Conservation (phyloP, 495 filamentous ascomycete genomes). For the Penicillium waksmanii region DNA sequence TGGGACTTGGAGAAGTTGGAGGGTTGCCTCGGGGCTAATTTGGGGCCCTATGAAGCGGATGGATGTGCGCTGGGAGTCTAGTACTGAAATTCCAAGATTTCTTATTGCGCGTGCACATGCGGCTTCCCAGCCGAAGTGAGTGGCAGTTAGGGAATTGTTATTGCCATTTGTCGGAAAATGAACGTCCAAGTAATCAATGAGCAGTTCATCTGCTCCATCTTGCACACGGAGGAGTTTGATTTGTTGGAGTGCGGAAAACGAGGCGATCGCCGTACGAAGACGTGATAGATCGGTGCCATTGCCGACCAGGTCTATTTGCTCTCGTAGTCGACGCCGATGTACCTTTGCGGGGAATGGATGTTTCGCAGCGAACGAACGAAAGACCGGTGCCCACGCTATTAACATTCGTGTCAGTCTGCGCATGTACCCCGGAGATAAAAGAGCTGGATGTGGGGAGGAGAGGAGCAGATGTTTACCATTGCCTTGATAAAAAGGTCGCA, state of each 20-base stretch:
- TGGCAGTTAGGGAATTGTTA: not conserved
- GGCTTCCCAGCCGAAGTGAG: slow-evolving; percentile 61
- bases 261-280: slow-evolving; percentile 58
- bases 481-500: slow-evolving; percentile 68
- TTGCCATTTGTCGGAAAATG: slow-evolving; percentile 11
- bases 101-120: slow-evolving; percentile 66
- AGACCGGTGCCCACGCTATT: slow-evolving; percentile 39
- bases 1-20: slow-evolving; percentile 51
- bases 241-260: slow-evolving; percentile 64
- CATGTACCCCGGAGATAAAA: not conserved
- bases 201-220: slow-evolving; percentile 58
- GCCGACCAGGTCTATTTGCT: slow-evolving; percentile 36
- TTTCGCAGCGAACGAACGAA: slow-evolving; percentile 25
- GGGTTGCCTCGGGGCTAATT: slow-evolving; percentile 62
- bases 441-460: not conserved
- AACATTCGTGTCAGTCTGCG: slow-evolving; percentile 24
- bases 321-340: slow-evolving; percentile 36
- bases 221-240: slow-evolving; percentile 67
- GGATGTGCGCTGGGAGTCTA: slow-evolving; percentile 57
- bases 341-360: slow-evolving; percentile 29
- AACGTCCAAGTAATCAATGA: slow-evolving; percentile 47
- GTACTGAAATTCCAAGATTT: slow-evolving; percentile 60
- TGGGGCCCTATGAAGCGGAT: slow-evolving; percentile 66
- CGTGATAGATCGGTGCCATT: slow-evolving; percentile 36
- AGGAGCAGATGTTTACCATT: slow-evolving; percentile 40